Base-by-base conservation (phyloP, 176 grass and related monocot species). In the Thinopyrum elongatum region DNA sequence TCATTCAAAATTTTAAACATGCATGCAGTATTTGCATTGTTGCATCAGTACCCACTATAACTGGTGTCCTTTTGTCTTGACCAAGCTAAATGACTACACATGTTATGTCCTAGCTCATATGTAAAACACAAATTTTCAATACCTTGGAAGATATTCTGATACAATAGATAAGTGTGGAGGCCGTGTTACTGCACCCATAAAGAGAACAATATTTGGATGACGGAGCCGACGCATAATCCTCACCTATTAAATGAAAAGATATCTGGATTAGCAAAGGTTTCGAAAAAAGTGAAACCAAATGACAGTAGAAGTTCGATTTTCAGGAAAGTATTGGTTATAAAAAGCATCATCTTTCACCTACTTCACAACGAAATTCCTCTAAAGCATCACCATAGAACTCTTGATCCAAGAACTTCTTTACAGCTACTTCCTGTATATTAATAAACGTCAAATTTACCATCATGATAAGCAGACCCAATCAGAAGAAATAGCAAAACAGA, bases 341-440 rank as follows among this genome's bases (percentile, higher is more conserved):
- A 61, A 77, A 34, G 53, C 75, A 80, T 86, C 59, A 59, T 44
- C 10, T 16, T 75, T 68, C 83, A 89, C 88, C 22, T 81, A 95
- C 93, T 90, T 98, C 93, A 23, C 95, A 89, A 84, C 91, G 93
- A 64, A 98, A 98, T 66, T 98, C 95, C 92, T 95, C 95, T 70
- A 98, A 82, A 88, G 95, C 93, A 93, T 90, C 95, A 74, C 95
- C 95, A 80, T 98, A 98, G 51, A 98, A 98, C 10, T 98, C 95
- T 85, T 98, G 95, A 83, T 98, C 93, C 74, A 95, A 91, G 79
- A 98, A 98, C 70, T 98, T 98, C 85, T 98, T 98, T 64, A 98
- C 93, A 92, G 95, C 95, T 87, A 98, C 95, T 95, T 98, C 95
- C 95, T 98, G 83, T 80, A 86, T 82, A 94, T 92, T 75, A 76